Evolutionary conservation across 345 rosid genomes (phyloP), one percentile per base, ranked within the genome.

Genomic region (Fremontodendron californicum): DNA sequence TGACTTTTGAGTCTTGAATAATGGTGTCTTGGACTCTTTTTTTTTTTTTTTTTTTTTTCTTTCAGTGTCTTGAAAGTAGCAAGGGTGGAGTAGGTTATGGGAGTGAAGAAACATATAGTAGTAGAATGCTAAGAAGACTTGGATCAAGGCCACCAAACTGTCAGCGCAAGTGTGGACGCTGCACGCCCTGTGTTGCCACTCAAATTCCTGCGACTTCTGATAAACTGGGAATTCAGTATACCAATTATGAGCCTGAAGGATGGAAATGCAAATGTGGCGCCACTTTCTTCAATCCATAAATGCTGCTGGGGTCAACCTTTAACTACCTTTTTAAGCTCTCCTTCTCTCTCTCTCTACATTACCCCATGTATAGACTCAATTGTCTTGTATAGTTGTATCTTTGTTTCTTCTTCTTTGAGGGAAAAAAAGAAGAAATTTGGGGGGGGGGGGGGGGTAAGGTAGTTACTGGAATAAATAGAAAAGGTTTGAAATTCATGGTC

Each of bases 181-280:
- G 82, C 68, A 18, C 12, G 18, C 85, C 85, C 31, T 82, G 78
- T 62, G 35, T 71, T 9, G 80, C 80, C 25, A 79, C 70, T 48
- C 79, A 75, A 65, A 76, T 76, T 64, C 79, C 82, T 5, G 78
- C 82, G 46, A 79, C 67, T 9, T n/a, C 78, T 12, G 78, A 76
- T 33, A 31, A 15, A 27, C 16, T 52, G 3, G 46, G 74, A 12
- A 55, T 54, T 39, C 73, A 62, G 54, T 75, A 78, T 45, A 71
- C 84, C 40, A 82, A 82, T 75, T 81, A 81, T 67, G 81, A 81
- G 27, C 84, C 84, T 16, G 84, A 81, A 78, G 84, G 84, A 15
- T 81, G 84, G 84, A 81, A 81, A 78, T 81, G 84, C 73, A 77
- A 78, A 54, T 81, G 84, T 69, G 84, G 84, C 21, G 25, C 81